These are phyloP conservation scores for Haplosporangium sp. DNA, from an alignment of 371 early-diverging fungal species.

Conservation along the genomic window DNA sequence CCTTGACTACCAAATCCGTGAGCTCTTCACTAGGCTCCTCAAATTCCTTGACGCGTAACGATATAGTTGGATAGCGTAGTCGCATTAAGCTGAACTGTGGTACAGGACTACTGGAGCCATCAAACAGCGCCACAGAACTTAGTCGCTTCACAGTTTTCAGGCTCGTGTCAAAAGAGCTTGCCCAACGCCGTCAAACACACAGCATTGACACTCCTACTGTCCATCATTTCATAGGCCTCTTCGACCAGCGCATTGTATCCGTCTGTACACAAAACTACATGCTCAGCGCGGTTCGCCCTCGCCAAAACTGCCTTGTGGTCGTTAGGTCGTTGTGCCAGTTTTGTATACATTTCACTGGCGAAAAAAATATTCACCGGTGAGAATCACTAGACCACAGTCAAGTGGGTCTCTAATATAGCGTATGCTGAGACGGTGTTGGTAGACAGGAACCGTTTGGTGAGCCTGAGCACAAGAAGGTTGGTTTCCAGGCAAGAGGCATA, in stretches of 20 bases:
- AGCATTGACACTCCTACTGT: conserved; percentile 79
- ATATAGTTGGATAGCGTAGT: conserved; percentile 79
- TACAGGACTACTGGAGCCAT: conserved; percentile 88
- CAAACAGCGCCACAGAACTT: conserved; percentile 85
- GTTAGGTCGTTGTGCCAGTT: conserved; percentile 87
- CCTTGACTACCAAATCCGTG: conserved; percentile 61
- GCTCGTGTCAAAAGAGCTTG: conserved; percentile 81
- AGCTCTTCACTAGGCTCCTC: conserved; percentile 65
- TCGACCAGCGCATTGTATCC: conserved; percentile 65
- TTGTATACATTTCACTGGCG: too few relatives aligned
- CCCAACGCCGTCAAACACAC: conserved; percentile 95
- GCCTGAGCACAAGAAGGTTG: too few relatives aligned
- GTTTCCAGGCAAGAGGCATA: too few relatives aligned
- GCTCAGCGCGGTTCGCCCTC: conserved; percentile 73
- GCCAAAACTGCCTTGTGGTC: conserved; percentile 81
- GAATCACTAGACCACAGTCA: too few relatives aligned
- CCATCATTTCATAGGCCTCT: conserved; percentile 77
- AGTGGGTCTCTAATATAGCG: too few relatives aligned
- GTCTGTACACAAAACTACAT: conserved; percentile 74
- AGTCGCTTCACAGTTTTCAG: conserved; percentile 71
- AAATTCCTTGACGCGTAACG: conserved; percentile 75
- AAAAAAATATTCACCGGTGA: too few relatives aligned
- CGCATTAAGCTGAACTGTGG: conserved; percentile 75
- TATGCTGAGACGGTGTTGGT: too few relatives aligned
- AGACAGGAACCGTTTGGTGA: too few relatives aligned